Evolutionary conservation across 2,329 filamentous ascomycete genomes (phyloP), one percentile per base, ranked within the genome.

Genomic region (Talaromyces rugulosus): DNA sequence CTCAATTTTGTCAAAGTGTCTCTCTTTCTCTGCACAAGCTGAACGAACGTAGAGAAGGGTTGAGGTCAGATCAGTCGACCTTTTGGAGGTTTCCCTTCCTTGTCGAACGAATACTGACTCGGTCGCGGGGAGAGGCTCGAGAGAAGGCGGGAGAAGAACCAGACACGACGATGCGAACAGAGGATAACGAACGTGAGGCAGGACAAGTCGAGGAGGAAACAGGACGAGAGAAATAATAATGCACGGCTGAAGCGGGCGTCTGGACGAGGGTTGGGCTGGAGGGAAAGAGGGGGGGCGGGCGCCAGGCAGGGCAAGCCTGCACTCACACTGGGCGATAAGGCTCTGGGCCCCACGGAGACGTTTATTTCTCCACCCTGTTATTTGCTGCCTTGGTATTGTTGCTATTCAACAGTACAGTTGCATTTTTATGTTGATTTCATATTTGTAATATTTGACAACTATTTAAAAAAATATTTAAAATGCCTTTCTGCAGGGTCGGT

Each of bases 341-440:
- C 53, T 33, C 31, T 33, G 8, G 34, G 55, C 34, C 55, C 59
- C 59, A 61, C 59, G 59, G 47, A 59, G 50, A 42, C 40, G 57
- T 36, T 47, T 18, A 47, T n/a, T 47, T 18, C 16, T 12, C 12
- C 44, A 47, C 42, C 33, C n/a, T 47, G 42, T 18, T 23, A 3
- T 2, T 23, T 23, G 23, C 2, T 23, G 2, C 23, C 23, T 23
- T 23, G 23, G 23, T 23, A 23, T 23, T 23, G 23, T 23, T 23
- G 11, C 12, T 18, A n/a, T 11, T 18, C 9, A n/a, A n/a, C n/a
- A n/a, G n/a, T n/a, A n/a, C n/a, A 23, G 23, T 4, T 23, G 4
- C 23, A 47, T 5, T 44, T 23, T 2, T 23, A 23, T 23, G 23
- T 23, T 23, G 1, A 1, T 23, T 23, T 23, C 23, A 23, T 23